Percentiles rank a stretch among this genome's conserved stretches.
Evolutionary conservation across 805 yeast genomes (phyloP).

Genomic region (Hanseniaspora lindneri): DNA sequence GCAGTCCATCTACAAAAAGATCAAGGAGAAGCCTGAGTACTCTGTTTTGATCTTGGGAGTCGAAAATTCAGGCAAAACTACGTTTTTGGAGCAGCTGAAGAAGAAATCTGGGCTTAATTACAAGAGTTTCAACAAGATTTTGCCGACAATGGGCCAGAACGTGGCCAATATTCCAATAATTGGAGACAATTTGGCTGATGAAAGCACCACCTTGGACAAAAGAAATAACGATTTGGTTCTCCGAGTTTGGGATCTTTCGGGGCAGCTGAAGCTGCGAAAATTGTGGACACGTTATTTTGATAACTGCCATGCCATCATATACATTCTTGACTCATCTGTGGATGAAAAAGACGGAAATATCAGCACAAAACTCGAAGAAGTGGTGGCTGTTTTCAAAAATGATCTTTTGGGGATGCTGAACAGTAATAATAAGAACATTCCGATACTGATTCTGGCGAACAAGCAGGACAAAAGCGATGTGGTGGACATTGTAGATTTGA

Average conservation of each 20-base stretch:
- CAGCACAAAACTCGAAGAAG: constrained; percentile 69
- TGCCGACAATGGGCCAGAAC: constrained; percentile 94
- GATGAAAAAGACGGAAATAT: constrained; percentile 4
- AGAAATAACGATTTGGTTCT: constrained; percentile 34
- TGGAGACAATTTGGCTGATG: constrained; percentile 13
- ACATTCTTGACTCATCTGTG: constrained; percentile 64
- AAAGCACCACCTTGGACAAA: neutral
- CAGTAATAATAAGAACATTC: constrained; percentile 42
- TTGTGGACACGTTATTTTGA: constrained; percentile 82
- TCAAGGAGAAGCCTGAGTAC: constrained; percentile 56
- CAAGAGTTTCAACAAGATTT: constrained; percentile 48
- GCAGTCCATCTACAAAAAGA: constrained; percentile 46
- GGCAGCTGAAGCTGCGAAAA: constrained; percentile 71
- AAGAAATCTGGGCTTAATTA: constrained; percentile 38
- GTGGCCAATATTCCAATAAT: constrained; percentile 37
- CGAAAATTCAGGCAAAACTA: constrained; percentile 94
- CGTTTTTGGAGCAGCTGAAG: constrained; percentile 57
- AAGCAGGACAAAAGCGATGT: constrained; percentile 73
- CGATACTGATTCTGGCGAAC: constrained; percentile 87
- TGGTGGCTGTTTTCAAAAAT: constrained; percentile 44
- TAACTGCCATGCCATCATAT: constrained; percentile 82
- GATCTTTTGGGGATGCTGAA: constrained; percentile 33
- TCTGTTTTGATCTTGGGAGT: constrained; percentile 74
- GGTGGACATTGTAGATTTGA: constrained; percentile 64
- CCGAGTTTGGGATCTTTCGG: constrained; percentile 95